Evolutionary conservation across 2,329 filamentous ascomycete species (phyloP).

Genomic region (Pseudogymnoascus sp.): DNA sequence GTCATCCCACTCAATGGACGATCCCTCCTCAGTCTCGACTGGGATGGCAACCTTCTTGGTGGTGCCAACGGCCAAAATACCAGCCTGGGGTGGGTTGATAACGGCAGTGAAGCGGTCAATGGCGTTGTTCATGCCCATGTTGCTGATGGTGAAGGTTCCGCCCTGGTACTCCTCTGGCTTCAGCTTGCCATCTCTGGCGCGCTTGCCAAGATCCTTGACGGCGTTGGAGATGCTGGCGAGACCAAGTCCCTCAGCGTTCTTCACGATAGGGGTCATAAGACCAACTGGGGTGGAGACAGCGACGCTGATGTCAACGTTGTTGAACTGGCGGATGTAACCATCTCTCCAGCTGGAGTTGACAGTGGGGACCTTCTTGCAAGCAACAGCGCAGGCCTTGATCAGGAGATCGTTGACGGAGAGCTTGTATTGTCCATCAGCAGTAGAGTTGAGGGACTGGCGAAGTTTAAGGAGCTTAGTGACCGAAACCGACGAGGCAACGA

Average conservation of each 20-base stretch:
- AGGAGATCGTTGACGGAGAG: conserved; percentile 99
- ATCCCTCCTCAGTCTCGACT: conserved; percentile 75
- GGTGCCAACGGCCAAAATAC: conserved; percentile 89
- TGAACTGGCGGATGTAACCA: conserved; percentile 87
- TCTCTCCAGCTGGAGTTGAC: conserved; percentile 95
- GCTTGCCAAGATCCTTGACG: conserved; percentile 96
- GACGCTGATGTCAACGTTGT: conserved; percentile 87
- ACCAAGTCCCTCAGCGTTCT: conserved; percentile 76
- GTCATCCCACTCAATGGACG: conserved; percentile 79
- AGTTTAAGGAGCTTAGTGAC: conserved; percentile 95
- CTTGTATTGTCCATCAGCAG: conserved; percentile 90
- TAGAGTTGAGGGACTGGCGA: conserved; percentile 82
- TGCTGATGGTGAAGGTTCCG: conserved; percentile 97
- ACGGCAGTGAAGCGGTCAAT: conserved; percentile 96
- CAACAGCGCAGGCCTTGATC: conserved; percentile 87
- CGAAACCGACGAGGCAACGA: conserved; percentile 82
- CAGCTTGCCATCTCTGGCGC: conserved; percentile 91
- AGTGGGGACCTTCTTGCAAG: conserved; percentile 85
- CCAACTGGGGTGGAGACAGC: conserved; percentile 85
- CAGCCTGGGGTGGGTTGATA: conserved; percentile 97
- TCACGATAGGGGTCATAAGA: conserved; percentile 96
- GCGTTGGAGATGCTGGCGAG: conserved; percentile 79
- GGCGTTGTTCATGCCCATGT: conserved; percentile 99
- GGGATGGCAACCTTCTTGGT: conserved; percentile 92
- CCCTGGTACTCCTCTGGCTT: conserved; percentile 99